Percentiles rank a stretch among this genome's conserved stretches.
Conservation (phyloP, 1,139 yeast species). For the Scheffersomyces lignicola region DNA sequence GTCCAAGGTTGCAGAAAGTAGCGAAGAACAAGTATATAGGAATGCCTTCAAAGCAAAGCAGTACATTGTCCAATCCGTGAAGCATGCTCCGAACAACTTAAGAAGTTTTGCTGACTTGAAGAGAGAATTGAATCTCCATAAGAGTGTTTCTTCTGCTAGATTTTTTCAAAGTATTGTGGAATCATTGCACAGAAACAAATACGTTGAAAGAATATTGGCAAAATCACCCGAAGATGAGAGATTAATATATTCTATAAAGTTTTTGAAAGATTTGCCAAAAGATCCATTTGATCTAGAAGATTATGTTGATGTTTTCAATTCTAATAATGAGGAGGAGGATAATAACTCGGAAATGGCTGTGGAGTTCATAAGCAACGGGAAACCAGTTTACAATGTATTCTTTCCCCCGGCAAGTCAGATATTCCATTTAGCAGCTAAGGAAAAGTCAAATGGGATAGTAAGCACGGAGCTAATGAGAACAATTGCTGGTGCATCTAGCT, state of each 20-base stretch:
- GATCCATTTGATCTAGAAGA: slow-evolving; percentile 26
- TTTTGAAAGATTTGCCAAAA: slow-evolving; percentile 51
- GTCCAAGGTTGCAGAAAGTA: slow-evolving; percentile 3
- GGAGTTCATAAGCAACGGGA: not conserved
- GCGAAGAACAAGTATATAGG: slow-evolving; percentile 28
- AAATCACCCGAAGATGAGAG: slow-evolving; percentile 48
- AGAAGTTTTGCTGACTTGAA: slow-evolving; percentile 68
- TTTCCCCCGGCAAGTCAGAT: slow-evolving; percentile 68
- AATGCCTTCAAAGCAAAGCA: slow-evolving; percentile 31
- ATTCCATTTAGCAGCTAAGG: slow-evolving; percentile 42
- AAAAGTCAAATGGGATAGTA: slow-evolving; percentile 52
- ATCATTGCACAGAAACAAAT: slow-evolving; percentile 52
- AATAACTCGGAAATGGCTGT: slow-evolving; percentile 11
- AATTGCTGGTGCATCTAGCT: slow-evolving; percentile 56
- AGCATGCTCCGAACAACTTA: slow-evolving; percentile 65
- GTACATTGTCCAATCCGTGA: slow-evolving; percentile 53
- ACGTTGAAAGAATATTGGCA: slow-evolving; percentile 58
- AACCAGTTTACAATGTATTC: slow-evolving; percentile 44
- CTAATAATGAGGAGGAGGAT: slow-evolving; percentile 15
- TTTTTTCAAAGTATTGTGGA: slow-evolving; percentile 54
- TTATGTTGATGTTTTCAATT: slow-evolving; percentile 20
- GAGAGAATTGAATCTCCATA: slow-evolving; percentile 58
- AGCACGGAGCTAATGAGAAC: slow-evolving; percentile 51
- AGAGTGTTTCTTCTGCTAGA: slow-evolving; percentile 41
- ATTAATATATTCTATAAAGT: slow-evolving; percentile 61